Conservation (phyloP, 108 stramenopile species). For the Cyclostephanos tholiformis region DNA sequence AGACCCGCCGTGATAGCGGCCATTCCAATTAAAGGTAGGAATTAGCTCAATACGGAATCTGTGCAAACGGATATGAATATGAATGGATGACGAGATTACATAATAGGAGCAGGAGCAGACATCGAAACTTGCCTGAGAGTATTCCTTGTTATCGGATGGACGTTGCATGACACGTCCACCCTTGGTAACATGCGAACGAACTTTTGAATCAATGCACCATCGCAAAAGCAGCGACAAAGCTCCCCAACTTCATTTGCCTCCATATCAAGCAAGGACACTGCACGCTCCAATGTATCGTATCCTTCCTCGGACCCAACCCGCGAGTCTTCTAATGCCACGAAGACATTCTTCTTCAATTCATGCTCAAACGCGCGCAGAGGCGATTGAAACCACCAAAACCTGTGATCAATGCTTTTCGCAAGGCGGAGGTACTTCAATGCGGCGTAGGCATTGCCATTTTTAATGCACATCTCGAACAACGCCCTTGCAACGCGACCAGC, state of each 20-base stretch:
- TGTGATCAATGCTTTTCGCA: conserved; percentile 93
- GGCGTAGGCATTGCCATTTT: conserved; percentile 61
- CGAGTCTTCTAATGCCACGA: conserved; percentile 77
- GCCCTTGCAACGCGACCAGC: conserved; percentile 95
- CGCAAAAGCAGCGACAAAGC: conserved; percentile 65
- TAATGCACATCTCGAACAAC: conserved; percentile 96
- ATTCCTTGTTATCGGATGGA: conserved; percentile 92
- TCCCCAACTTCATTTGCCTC: conserved; percentile 91
- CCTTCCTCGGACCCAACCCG: conserved; percentile 37
- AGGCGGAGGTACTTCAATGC: conserved; percentile 86
- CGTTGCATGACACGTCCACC: conserved; percentile 72
- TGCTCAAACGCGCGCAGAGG: conserved; percentile 92
- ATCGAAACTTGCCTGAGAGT: conserved; percentile 56
- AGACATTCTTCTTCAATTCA: conserved; percentile 69
- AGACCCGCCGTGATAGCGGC: conserved; percentile 82
- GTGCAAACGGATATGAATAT: conserved; percentile 3
- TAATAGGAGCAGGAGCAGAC: neutral
- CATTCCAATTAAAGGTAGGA: conserved; percentile 89
- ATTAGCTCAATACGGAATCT: conserved; percentile 69
- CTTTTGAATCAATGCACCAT: conserved; percentile 69
- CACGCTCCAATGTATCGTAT: conserved; percentile 62
- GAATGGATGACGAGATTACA: conserved; percentile 15
- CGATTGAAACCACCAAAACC: conserved; percentile 95
- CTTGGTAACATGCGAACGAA: conserved; percentile 81
- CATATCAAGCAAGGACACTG: conserved; percentile 89